A percentile compares a stretch with the other conserved stretches of the same genome.
Conservation (phyloP, 441 rosid genomes). For the Populus hybrid region DNA sequence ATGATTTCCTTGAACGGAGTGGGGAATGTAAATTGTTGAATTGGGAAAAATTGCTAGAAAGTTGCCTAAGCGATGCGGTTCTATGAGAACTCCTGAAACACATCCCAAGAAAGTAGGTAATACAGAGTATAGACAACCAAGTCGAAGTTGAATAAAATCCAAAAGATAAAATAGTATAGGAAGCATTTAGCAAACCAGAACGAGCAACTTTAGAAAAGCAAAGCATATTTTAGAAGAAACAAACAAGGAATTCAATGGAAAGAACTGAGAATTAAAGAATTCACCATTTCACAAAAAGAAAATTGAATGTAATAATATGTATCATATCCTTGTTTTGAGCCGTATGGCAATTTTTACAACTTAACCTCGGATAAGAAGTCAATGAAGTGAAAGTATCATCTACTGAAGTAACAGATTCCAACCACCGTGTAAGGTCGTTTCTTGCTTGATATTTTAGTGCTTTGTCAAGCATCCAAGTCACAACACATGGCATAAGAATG, state of each 20-base stretch:
- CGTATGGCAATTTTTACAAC: neutral
- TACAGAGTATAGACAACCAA: neutral
- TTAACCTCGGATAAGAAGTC: neutral
- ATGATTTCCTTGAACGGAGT: slow-evolving; percentile 70
- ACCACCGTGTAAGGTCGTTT: neutral
- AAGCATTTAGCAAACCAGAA: neutral
- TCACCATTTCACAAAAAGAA: neutral
- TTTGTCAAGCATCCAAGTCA: neutral
- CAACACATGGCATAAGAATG: neutral
- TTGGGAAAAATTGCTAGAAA: slow-evolving; percentile 82
- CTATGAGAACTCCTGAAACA: slow-evolving; percentile 65
- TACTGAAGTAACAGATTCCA: neutral
- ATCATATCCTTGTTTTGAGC: neutral
- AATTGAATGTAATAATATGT: neutral
- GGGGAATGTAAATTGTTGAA: slow-evolving; percentile 74
- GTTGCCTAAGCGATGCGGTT: slow-evolving; percentile 75
- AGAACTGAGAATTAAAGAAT: neutral
- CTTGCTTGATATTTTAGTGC: neutral
- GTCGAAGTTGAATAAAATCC: neutral
- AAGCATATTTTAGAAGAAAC: neutral
- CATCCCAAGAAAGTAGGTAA: neutral
- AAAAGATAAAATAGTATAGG: neutral
- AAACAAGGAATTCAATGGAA: neutral
- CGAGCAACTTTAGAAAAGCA: neutral
- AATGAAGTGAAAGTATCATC: neutral